These are phyloP conservation scores for Endoconidiophora polonica DNA, from an alignment of 2,329 filamentous ascomycete species.

Conservation along the genomic window DNA sequence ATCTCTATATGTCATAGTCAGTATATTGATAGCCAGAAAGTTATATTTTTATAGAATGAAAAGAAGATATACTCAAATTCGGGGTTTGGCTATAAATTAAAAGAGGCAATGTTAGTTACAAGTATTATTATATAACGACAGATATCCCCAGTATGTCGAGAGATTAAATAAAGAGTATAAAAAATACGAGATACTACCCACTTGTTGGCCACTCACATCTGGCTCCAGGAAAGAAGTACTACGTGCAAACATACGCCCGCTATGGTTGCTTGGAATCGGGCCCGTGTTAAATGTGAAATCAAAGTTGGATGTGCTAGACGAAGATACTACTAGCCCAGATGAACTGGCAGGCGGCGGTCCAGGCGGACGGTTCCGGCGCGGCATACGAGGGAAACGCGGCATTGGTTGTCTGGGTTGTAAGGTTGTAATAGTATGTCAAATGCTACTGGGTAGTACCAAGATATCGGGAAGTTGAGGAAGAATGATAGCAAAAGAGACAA, in stretches of 20 bases:
- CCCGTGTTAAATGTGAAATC: constrained; percentile 21
- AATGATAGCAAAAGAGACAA: neutral
- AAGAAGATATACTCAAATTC: neutral
- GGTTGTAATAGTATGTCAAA: neutral
- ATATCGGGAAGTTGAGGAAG: neutral
- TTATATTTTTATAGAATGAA: neutral
- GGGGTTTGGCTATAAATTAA: too few species aligned
- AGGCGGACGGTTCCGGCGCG: neutral
- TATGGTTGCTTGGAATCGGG: neutral
- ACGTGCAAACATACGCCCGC: constrained; percentile 14
- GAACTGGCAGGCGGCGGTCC: neutral
- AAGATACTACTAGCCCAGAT: neutral
- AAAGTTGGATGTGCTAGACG: constrained; percentile 13
- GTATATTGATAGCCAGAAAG: neutral
- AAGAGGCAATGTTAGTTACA: neutral
- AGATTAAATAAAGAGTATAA: neutral
- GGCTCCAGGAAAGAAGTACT: constrained; percentile 20
- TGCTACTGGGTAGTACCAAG: neutral
- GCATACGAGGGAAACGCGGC: neutral
- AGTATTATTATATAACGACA: neutral
- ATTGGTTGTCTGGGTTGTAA: neutral
- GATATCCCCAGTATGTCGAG: neutral
- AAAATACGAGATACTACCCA: neutral
- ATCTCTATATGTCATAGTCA: constrained; percentile 11
- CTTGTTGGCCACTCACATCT: constrained; percentile 16